phyloP scores from a whole-genome alignment of 139 green algal genomes.

The Volvox reticuliferus region DNA sequence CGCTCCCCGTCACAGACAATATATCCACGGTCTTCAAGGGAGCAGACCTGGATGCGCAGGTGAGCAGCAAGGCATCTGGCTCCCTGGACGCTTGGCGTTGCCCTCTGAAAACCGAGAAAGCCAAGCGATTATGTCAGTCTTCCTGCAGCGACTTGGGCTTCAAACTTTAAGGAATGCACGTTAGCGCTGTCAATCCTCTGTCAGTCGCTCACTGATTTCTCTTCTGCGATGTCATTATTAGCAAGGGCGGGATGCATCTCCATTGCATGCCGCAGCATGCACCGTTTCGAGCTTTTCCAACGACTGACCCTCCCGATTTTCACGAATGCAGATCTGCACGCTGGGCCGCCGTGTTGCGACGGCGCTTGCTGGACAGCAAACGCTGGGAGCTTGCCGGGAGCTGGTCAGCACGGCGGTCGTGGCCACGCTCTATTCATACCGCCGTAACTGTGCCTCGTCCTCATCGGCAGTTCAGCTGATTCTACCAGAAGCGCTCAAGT shows the following conservation, averaged over 20 bases:
- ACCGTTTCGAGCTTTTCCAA: too few species aligned
- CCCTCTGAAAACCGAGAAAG: too few species aligned
- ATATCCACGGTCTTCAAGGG: constrained; percentile 83
- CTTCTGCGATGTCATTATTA: too few species aligned
- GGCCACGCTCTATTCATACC: constrained; percentile 58
- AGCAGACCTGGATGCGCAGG: constrained; percentile 87
- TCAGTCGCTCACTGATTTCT: too few species aligned
- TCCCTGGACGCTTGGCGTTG: too few species aligned
- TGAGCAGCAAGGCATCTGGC: constrained; percentile 44
- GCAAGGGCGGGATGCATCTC: too few species aligned
- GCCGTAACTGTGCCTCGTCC: constrained; percentile 80
- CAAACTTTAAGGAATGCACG: too few species aligned
- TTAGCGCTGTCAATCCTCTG: too few species aligned
- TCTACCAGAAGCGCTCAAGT: constrained; percentile 92
- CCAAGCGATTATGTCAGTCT: too few species aligned
- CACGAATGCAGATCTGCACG: constrained; percentile 47
- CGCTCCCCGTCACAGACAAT: constrained; percentile 76
- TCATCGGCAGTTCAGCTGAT: constrained; percentile 84
- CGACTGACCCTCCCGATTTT: too few species aligned
- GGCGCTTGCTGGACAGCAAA: constrained; percentile 51
- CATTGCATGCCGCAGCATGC: too few species aligned
- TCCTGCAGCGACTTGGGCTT: too few species aligned
- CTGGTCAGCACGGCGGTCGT: constrained; percentile 65
- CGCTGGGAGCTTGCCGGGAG: constrained; percentile 71
- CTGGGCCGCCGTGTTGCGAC: constrained; percentile 57